These are phyloP conservation scores for Carex cristatella DNA, from an alignment of 176 grass and related monocot species.

Conservation along the genomic window DNA sequence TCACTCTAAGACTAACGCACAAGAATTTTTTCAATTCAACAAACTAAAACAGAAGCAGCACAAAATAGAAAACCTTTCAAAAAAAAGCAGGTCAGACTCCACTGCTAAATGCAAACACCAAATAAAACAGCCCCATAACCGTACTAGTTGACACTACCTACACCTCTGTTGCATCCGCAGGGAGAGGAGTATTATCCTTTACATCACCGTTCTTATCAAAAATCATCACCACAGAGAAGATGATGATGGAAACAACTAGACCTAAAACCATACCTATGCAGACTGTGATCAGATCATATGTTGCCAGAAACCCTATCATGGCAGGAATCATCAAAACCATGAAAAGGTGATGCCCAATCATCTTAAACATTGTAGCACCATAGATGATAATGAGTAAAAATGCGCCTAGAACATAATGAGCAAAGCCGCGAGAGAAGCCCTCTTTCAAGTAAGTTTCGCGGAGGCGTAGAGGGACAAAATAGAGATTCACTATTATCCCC, in stretches of 20 bases:
- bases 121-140: too few species aligned
- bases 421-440: background rate
- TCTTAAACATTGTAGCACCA: background rate
- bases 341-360: background rate
- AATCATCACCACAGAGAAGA: background rate
- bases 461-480: background rate
- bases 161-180: too few species aligned
- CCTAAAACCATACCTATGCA: background rate
- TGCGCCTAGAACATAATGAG: background rate
- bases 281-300: background rate
- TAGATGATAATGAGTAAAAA: background rate
- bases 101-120: too few species aligned
- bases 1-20: too few species aligned
- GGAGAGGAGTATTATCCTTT: background rate
- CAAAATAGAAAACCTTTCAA: too few species aligned
- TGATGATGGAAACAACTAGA: background rate
- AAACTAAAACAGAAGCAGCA: too few species aligned
- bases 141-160: background rate
- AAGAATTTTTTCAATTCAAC: too few species aligned
- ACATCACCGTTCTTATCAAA: background rate
- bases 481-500: background rate
- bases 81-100: too few species aligned
- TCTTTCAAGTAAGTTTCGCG: background rate
- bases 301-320: background rate
- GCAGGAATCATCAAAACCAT: background rate